Percentiles rank a stretch among this genome's conserved stretches.
These are phyloP conservation scores for Lodderomyces orthopsilosis DNA, from an alignment of 1,139 yeast genomes.

Conservation along the genomic window DNA sequence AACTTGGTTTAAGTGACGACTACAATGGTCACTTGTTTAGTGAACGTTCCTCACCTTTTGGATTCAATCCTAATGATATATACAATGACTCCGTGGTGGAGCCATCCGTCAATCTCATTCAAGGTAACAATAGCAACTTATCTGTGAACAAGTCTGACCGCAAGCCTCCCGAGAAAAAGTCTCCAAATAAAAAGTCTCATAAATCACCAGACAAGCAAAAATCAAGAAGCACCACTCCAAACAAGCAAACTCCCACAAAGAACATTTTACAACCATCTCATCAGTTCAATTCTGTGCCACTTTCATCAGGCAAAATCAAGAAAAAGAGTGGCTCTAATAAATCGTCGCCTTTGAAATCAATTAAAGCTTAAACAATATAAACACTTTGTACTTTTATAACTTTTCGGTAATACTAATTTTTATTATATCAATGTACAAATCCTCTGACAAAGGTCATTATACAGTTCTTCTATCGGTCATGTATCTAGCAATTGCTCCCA, in stretches of 20 bases:
- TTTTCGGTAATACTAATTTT: neutral
- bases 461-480: slow-evolving; percentile 84
- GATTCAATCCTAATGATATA: slow-evolving; percentile 6
- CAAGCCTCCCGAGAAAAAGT: neutral
- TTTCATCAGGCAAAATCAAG: neutral
- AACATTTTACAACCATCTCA: slow-evolving; percentile 5
- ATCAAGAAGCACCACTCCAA: slow-evolving; percentile 3
- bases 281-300: neutral
- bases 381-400: neutral
- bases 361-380: neutral
- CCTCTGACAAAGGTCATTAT: too few species aligned
- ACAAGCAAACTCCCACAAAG: slow-evolving; percentile 4
- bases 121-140: too few species aligned
- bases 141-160: neutral
- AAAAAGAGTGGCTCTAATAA: slow-evolving; percentile 2
- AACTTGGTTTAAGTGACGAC: neutral
- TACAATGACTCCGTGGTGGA: slow-evolving; percentile 4
- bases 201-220: slow-evolving; percentile 9
- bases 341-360: slow-evolving; percentile 5
- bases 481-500: slow-evolving; percentile 85
- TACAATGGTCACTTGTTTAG: neutral
- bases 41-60: slow-evolving; percentile 3
- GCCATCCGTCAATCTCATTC: neutral
- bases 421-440: too few species aligned
- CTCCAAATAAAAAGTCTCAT: neutral